Conservation (phyloP, 306 rosid genomes). For the Geum urbanum region DNA sequence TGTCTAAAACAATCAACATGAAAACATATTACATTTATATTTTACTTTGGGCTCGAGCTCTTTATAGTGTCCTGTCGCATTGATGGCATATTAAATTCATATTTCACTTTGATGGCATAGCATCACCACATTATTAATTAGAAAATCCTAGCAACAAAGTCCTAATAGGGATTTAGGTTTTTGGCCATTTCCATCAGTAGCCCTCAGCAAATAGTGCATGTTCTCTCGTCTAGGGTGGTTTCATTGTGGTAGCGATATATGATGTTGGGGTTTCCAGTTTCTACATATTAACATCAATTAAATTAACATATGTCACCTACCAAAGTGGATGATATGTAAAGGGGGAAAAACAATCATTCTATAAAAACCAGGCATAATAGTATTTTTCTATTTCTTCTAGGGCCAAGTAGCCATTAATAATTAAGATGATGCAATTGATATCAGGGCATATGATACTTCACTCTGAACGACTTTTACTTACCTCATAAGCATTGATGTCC, state of each 20-base stretch:
- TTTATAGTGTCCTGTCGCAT: no score
- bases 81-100: no score
- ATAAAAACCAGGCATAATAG: no score
- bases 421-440: neutral
- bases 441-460: constrained; percentile 4
- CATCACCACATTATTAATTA: neutral
- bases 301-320: neutral
- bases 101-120: neutral
- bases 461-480: constrained; percentile 18
- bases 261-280: neutral
- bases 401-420: neutral
- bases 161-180: no score
- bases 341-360: neutral
- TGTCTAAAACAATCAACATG: neutral
- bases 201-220: neutral
- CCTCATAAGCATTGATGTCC: constrained; percentile 88
- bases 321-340: neutral
- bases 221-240: neutral
- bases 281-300: neutral
- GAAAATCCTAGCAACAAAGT: no score
- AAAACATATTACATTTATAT: neutral
- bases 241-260: neutral
- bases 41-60: no score
- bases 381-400: neutral
- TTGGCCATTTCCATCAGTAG: neutral